Evolutionary conservation across 2,329 filamentous ascomycete species (phyloP).

Genomic region (Didymella keratinophila): DNA sequence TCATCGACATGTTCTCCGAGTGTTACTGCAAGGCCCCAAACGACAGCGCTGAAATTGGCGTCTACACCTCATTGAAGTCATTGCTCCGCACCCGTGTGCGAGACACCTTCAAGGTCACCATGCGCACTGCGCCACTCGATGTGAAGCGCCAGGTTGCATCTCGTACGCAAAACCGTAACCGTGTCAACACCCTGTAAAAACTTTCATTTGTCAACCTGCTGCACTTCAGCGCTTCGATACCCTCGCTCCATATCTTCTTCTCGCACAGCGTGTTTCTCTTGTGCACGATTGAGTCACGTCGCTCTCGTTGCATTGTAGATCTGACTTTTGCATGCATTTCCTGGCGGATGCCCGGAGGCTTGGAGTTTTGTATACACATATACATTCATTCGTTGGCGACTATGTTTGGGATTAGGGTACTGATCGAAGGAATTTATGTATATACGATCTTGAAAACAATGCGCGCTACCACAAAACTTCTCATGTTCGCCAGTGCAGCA

Average conservation of each 20-base stretch:
- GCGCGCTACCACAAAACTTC: too few relatives aligned
- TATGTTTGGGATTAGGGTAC: not conserved
- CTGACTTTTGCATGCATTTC: constrained; percentile 1
- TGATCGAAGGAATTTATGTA: not conserved
- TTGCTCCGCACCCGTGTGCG: constrained; percentile 46
- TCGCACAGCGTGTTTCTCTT: not conserved
- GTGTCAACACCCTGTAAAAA: constrained; percentile 41
- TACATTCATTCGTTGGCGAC: not conserved
- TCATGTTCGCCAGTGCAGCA: too few relatives aligned
- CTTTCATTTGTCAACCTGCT: constrained; percentile 9
- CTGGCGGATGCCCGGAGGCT: not conserved
- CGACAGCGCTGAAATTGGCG: constrained; percentile 39
- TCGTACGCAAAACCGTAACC: constrained; percentile 37
- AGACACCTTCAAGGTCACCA: constrained; percentile 49
- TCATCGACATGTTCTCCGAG: constrained; percentile 49
- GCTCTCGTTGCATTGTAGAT: constrained; percentile 14
- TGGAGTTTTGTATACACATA: not conserved
- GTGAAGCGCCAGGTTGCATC: constrained; percentile 46
- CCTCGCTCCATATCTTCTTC: constrained; percentile 12
- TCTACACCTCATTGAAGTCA: constrained; percentile 43
- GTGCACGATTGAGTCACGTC: constrained; percentile 4
- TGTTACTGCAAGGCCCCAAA: constrained; percentile 43
- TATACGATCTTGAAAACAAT: not conserved
- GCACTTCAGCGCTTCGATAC: constrained; percentile 21
- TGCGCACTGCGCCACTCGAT: constrained; percentile 46